Conservation (phyloP, 164 flowering plant species). For the Berberis vulgaris region DNA sequence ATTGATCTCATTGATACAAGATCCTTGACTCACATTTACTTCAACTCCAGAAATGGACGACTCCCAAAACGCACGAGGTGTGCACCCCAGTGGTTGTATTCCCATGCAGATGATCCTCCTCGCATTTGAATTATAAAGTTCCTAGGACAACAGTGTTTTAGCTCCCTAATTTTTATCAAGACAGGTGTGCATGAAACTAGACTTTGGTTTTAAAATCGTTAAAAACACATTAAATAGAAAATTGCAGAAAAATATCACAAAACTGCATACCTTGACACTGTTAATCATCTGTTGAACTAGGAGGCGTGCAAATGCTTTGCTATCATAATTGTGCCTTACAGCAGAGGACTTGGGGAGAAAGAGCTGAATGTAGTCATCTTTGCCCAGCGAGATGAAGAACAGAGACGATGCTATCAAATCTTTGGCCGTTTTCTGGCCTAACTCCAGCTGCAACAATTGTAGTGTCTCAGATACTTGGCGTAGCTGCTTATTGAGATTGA, state of each 20-base stretch:
- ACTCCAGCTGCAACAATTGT: slow-evolving; percentile 52
- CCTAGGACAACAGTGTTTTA: slow-evolving; percentile 4
- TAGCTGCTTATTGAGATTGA: slow-evolving; percentile 59
- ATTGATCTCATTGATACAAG: slow-evolving; percentile 42
- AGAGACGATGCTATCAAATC: slow-evolving; percentile 38
- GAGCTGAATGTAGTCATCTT: slow-evolving; percentile 51
- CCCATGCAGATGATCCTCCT: slow-evolving; percentile 54
- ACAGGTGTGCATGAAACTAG: background rate
- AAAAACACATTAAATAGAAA: background rate
- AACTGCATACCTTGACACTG: slow-evolving; percentile 14
- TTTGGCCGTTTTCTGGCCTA: slow-evolving; percentile 23
- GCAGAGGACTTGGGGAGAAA: slow-evolving; percentile 21
- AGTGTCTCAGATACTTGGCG: slow-evolving; percentile 59
- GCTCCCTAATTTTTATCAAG: background rate
- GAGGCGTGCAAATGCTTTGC: slow-evolving; percentile 25
- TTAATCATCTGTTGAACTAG: slow-evolving; percentile 40
- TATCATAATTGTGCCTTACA: slow-evolving; percentile 10
- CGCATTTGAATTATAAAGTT: slow-evolving; percentile 35
- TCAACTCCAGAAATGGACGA: slow-evolving; percentile 11
- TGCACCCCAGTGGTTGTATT: slow-evolving; percentile 57
- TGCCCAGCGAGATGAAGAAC: slow-evolving; percentile 65
- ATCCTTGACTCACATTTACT: background rate
- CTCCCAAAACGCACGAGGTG: slow-evolving; percentile 35
- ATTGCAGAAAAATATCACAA: background rate
- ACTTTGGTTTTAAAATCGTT: background rate